Evolutionary conservation across 176 grass and related monocot species (phyloP).

Genomic region (Oryza longistaminata): DNA sequence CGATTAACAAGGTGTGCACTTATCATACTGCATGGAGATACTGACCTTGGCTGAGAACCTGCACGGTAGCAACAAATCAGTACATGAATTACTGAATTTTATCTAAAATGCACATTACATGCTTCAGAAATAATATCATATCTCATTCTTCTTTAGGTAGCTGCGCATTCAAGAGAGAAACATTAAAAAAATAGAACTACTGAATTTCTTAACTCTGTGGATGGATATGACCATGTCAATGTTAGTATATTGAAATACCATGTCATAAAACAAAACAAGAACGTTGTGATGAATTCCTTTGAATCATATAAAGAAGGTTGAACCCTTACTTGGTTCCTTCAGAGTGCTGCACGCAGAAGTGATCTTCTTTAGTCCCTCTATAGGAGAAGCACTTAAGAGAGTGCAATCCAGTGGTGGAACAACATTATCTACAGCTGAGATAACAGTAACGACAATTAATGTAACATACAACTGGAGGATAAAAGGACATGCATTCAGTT

Average conservation of each 20-base stretch:
- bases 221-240: conserved; percentile 8
- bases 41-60: conserved; percentile 56
- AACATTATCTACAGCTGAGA: conserved; percentile 42
- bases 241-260: background rate
- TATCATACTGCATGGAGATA: conserved; percentile 31
- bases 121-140: conserved; percentile 35
- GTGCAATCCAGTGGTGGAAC: conserved; percentile 36
- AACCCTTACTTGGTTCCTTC: conserved; percentile 56
- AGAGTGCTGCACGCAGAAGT: conserved; percentile 31
- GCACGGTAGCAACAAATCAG: conserved; percentile 33
- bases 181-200: background rate
- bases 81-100: conserved; percentile 14
- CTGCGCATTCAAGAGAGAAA: conserved; percentile 16
- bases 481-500: conserved; percentile 18
- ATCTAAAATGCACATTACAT: background rate
- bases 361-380: conserved; percentile 40
- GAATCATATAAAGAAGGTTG: conserved; percentile 9
- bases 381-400: conserved; percentile 33
- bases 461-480: conserved; percentile 12
- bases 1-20: conserved; percentile 16
- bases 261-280: conserved; percentile 6
- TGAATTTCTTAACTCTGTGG: conserved; percentile 12
- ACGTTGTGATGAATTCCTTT: background rate
- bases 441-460: conserved; percentile 33
- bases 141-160: conserved; percentile 16